Base-by-base conservation (phyloP, 768 basidiomycete genomes). In the Phaeolepiota aurea region DNA sequence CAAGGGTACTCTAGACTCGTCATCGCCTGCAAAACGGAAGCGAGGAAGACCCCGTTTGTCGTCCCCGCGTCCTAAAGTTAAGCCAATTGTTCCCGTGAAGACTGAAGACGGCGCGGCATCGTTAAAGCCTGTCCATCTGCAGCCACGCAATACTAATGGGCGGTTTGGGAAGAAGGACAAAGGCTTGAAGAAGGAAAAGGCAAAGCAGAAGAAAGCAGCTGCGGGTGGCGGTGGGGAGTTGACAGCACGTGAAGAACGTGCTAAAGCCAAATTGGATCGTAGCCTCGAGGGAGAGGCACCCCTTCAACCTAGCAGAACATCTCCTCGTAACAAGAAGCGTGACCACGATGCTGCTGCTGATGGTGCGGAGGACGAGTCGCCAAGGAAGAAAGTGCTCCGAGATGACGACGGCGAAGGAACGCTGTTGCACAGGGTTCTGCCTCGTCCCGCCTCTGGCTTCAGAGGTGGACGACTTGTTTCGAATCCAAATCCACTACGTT, bases 101-200 rank as follows among this genome's bases (percentile, higher is more conserved):
- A 50, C 58, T 43, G 53, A 56, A 42, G 49, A 51, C 4, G 53
- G 58, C 35, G 55, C 59, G 32, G 47, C 48, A 31, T 44, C 55
- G 21, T n/a, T n/a, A n/a, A 68, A 59, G 41, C 63, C 69, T 20
- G 66, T 70, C 49, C 66, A 69, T 2, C 56, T 69, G 9, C 82
- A 84, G 50, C 82, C 82, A 2, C 68, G 82, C 43, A 72, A 76
- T 39, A 59, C 58, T 13, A 82, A 83, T 46, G 82, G 82, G 32
- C 68, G 79, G 13, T 84, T 85, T 47, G 79, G 79, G 23, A 78
- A 73, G 62, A 82, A 82, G 54, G 65, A 61, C 23, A 62, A 60
- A 50, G 12, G n/a, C n/a, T 14, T 65, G 59, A 41, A 52, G 63
- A 44, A 63, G 68, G 50, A 68, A 57, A 53, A 54, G 42, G 11